Base-by-base conservation (phyloP, 2,329 filamentous ascomycete genomes). In the Cercospora brassicicola region DNA sequence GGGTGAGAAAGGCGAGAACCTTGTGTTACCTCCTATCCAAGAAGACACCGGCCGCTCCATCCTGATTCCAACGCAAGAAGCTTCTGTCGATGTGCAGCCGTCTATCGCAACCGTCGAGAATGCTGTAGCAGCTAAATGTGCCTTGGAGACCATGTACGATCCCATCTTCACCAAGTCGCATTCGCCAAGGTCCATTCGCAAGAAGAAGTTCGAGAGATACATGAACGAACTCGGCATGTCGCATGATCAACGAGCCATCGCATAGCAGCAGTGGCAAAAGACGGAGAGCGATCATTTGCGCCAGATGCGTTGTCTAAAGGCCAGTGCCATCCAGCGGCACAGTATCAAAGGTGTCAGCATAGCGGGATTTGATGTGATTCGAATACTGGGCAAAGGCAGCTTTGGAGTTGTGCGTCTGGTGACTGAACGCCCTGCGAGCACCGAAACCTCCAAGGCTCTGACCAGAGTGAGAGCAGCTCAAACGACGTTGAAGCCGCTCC, bases 351-450 rank as follows among this genome's bases (percentile, higher is more conserved):
- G 83, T 2, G 82, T 86, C 13, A 84, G 84, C 53, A 77, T 85
- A 23, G 86, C 88, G 8, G 87, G 89, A n/a, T 97, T 94, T 75
- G 91, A 97, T 71, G 84, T 90, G 11, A 81, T 98, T 31, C 91
- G 93, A 73, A 85, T 96, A 18, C 84, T 98, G 4, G 94, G 95
- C 0, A 96, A 95, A 78, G 94, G 95, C 8, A 97, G 94, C 76
- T 99, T 98, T 80, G 94, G 95, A 0, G 90, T 97, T 26, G 95
- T 99, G 15, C 88, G 90, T 56, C 84, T 99, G 39, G 94, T 98
- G 2, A 89, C 89, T 65, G 91, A 94, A 77, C 70, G 73, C 2
- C 36, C 15, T 18, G 28, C 60, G 2, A 67, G 62, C 31, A 23
- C 62, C 13, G 45, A 39, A 13, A 51, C 42, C 11, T 28, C n/a